Evolutionary conservation across 208 protist genomes (phyloP).

Genomic region (Crithidia thermophila): DNA sequence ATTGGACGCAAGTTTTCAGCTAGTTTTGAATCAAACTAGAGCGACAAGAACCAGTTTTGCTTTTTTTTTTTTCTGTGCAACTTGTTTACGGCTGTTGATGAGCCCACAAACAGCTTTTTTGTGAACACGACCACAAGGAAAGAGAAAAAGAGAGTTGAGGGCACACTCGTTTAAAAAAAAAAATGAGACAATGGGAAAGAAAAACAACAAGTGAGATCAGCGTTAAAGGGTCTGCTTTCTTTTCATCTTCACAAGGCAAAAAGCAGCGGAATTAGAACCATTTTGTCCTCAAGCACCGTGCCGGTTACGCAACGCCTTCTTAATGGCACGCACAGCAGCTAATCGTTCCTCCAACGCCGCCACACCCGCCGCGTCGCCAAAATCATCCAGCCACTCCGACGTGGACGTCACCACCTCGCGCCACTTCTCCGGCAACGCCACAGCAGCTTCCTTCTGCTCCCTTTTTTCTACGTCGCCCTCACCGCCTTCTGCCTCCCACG

Average conservation of each 20-base stretch:
- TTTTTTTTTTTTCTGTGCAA: too few relatives aligned
- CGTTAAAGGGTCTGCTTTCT: conserved; percentile 53
- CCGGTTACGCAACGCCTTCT: conserved; percentile 3
- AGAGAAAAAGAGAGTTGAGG: not conserved
- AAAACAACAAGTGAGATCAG: too few relatives aligned
- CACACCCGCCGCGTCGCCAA: conserved; percentile 40
- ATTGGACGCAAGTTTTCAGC: too few relatives aligned
- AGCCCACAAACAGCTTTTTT: too few relatives aligned
- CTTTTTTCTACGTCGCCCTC: not conserved
- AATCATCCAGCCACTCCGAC: conserved; percentile 59
- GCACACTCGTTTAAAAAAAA: conserved; percentile 13
- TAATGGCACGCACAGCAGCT: not conserved
- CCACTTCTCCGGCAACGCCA: conserved; percentile 25
- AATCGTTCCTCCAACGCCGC: conserved; percentile 38
- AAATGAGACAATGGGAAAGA: not conserved
- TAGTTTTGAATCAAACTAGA: too few relatives aligned
- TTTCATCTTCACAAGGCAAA: conserved; percentile 49
- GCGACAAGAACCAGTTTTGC: too few relatives aligned
- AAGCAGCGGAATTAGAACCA: too few relatives aligned
- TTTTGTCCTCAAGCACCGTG: too few relatives aligned
- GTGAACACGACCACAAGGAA: conserved; percentile 19
- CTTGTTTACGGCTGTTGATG: too few relatives aligned
- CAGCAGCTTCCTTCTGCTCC: not conserved
- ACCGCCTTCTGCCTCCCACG: conserved; percentile 30
- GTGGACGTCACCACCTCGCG: conserved; percentile 34